These are phyloP conservation scores for Canariomyces notabilis DNA, from an alignment of 2,329 filamentous ascomycete genomes.

Conservation along the genomic window DNA sequence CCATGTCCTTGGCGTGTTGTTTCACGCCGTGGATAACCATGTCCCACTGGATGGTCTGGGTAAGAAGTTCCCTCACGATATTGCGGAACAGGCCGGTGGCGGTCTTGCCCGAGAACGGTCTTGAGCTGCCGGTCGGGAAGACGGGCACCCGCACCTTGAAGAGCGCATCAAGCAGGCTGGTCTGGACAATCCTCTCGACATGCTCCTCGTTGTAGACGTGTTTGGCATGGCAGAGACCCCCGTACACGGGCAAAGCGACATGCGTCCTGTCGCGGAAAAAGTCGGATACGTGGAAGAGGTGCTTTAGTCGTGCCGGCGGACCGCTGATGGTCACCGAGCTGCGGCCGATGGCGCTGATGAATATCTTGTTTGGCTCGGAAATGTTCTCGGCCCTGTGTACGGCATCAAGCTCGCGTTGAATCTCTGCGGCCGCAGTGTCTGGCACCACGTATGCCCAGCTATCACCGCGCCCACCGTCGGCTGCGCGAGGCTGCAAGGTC, in stretches of 20 bases:
- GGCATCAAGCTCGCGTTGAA: too few species aligned
- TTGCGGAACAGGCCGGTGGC: constrained; percentile 24
- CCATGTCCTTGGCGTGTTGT: constrained; percentile 16
- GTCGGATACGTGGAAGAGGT: constrained; percentile 26
- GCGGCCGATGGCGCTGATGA: constrained; percentile 34
- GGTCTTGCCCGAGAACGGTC: too few species aligned
- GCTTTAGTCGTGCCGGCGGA: constrained; percentile 31
- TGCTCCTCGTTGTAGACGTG: too few species aligned
- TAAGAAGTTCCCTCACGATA: constrained; percentile 31
- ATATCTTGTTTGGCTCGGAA: constrained; percentile 33
- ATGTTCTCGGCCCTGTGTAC: too few species aligned
- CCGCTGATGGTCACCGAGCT: constrained; percentile 37
- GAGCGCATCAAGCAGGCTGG: too few species aligned
- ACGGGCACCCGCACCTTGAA: too few species aligned
- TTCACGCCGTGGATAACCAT: constrained; percentile 25
- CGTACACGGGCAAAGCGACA: constrained; percentile 34
- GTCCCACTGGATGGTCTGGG: constrained; percentile 28
- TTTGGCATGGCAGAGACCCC: too few species aligned
- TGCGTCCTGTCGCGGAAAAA: constrained; percentile 30
- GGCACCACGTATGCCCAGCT: too few species aligned
- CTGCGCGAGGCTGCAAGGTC: constrained; percentile 34
- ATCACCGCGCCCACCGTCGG: constrained; percentile 22
- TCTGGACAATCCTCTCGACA: too few species aligned
- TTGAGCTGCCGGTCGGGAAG: too few species aligned
- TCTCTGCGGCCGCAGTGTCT: too few species aligned